These are phyloP conservation scores for Picochlorum costavermella DNA, from an alignment of 139 green algal genomes.

Conservation along the genomic window DNA sequence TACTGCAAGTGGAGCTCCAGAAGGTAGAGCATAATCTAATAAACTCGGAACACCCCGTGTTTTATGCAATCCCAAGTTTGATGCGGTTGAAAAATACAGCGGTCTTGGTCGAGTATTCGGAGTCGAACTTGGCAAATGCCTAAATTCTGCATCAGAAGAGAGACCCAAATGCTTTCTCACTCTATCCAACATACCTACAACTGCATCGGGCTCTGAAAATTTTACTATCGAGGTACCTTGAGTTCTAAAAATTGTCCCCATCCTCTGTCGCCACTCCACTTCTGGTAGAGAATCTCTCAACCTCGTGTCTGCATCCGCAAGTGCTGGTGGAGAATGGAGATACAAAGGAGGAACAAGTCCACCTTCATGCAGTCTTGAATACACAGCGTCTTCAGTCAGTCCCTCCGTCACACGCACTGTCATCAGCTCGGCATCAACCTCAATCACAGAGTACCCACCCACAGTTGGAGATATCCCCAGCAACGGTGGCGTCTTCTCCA, in stretches of 20 bases:
- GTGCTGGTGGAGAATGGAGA: constrained; percentile 27
- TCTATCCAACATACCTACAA: constrained; percentile 30
- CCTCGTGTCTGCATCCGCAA: constrained; percentile 6
- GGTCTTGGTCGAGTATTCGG: constrained; percentile 36
- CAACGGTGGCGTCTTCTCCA: constrained; percentile 27
- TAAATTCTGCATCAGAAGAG: constrained; percentile 11
- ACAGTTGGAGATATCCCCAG: constrained; percentile 27
- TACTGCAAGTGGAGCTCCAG: constrained; percentile 2
- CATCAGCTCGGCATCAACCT: constrained; percentile 32
- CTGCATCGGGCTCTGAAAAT: constrained; percentile 32
- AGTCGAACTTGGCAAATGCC: constrained; percentile 1
- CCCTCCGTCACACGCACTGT: constrained; percentile 37
- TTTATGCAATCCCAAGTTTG: constrained; percentile 61
- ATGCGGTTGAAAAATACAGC: constrained; percentile 59
- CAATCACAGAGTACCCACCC: constrained; percentile 52
- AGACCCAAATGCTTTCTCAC: constrained; percentile 26
- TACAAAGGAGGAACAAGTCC: constrained; percentile 43
- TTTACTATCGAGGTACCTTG: constrained; percentile 24
- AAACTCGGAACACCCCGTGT: constrained; percentile 52
- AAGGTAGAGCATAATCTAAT: constrained; percentile 34
- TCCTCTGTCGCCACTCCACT: constrained; percentile 33
- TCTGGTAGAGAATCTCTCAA: constrained; percentile 28
- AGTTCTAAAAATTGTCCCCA: constrained; percentile 25
- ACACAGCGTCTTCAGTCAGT: constrained; percentile 62
- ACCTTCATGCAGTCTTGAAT: constrained; percentile 35